Base-by-base conservation (phyloP, 1,139 yeast species). In the Pichia sp. region DNA sequence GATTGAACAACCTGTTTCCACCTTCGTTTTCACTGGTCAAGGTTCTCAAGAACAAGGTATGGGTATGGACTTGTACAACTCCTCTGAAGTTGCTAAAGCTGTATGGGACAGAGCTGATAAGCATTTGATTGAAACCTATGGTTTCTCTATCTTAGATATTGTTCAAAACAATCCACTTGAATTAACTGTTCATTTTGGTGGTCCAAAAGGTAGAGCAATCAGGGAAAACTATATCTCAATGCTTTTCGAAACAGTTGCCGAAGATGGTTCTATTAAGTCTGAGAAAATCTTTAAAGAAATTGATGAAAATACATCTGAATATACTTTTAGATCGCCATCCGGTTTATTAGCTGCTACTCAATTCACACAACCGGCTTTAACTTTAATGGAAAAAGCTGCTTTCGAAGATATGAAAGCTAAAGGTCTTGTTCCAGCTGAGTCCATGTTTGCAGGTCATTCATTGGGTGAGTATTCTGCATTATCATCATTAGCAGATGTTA, bases 1-100 rank as follows among this genome's bases (percentile, higher is more conserved):
- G 70, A 89, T 93, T 59, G 97, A 91, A 57, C 98, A 91, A 69
- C 98, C 99, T 39, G 83, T 82, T 45, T 85, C 98, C 38, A 83
- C 98, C 17, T 91, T 84, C 62, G 96, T 91, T 46, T 91, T 93
- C 70, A 91, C 99, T 53, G 99, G 98, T 63, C 99, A 91, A 74
- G 99, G 99, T 63, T 89, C 98, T 46, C 98, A 91, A 69, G 98
- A 93, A 67, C 98, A 93, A 72, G 97, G 97, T 62, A 91, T 91
- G 99, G 98, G 99, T 72, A 91, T 91, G 99, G 98, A 93, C 66
- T 75, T 91, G 61, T 91, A 91, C 67, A 81, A 79, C 51, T 74
- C 86, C 39, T 84, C 96, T 41, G 86, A 77, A 33, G 96, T 93
- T 62, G 98, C 99, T 45, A 81, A 80, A 59, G 79, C 77, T 50